These are phyloP conservation scores for Pyricularia grisea DNA, from an alignment of 2,329 filamentous ascomycete species.

Conservation along the genomic window DNA sequence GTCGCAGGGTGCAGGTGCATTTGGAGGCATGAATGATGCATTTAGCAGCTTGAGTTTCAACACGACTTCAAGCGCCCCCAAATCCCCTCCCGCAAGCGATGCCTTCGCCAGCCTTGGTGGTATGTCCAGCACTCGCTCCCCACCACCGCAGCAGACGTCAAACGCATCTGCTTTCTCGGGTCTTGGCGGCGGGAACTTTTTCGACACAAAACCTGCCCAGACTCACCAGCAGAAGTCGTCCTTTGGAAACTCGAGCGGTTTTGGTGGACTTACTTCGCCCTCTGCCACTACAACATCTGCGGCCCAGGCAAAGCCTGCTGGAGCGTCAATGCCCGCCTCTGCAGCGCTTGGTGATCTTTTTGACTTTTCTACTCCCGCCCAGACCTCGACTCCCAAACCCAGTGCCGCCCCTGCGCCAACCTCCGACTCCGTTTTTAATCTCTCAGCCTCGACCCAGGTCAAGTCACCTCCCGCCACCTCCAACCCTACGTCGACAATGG, in stretches of 20 bases:
- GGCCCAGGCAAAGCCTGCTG: constrained; percentile 21
- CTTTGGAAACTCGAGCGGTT: constrained; percentile 58
- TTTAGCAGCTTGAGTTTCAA: constrained; percentile 46
- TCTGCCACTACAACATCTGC: constrained; percentile 29
- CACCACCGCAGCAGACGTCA: constrained; percentile 16
- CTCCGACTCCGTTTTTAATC: constrained; percentile 70
- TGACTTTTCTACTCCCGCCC: constrained; percentile 52
- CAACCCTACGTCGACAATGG: constrained; percentile 25
- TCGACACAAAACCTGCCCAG: constrained; percentile 61
- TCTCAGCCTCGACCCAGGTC: constrained; percentile 41
- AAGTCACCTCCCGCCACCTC: constrained; percentile 33
- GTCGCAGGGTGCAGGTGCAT: constrained; percentile 18
- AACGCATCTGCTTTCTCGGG: constrained; percentile 37
- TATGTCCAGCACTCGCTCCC: constrained; percentile 19
- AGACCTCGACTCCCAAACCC: constrained; percentile 33
- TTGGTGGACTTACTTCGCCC: constrained; percentile 16
- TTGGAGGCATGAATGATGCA: constrained; percentile 67
- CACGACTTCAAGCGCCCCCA: constrained; percentile 29
- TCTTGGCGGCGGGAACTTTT: constrained; percentile 70
- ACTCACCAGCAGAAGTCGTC: constrained; percentile 40
- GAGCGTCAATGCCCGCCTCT: constrained; percentile 31
- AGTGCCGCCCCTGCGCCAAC: constrained; percentile 28
- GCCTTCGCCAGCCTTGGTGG: constrained; percentile 20
- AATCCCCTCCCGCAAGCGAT: constrained; percentile 22
- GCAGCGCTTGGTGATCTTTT: constrained; percentile 72